phyloP scores from a whole-genome alignment of 257 asterid genomes.

The Avicennia marina region DNA sequence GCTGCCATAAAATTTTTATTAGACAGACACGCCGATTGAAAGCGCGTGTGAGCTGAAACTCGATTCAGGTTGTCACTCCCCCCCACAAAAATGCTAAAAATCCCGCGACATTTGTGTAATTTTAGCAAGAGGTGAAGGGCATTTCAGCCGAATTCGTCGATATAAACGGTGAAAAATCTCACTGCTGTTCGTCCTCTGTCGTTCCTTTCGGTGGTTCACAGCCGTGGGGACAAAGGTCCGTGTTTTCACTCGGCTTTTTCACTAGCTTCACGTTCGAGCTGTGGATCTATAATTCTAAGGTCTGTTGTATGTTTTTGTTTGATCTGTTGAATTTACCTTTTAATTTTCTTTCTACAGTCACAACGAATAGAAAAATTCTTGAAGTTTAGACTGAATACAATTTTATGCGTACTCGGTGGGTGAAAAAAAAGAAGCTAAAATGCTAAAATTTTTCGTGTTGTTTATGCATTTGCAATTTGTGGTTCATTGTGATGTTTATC shows the following conservation, averaged over 20 bases:
- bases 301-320: not conserved
- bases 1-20: no score
- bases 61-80: no score
- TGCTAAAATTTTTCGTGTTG: not conserved
- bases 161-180: conserved; percentile 29
- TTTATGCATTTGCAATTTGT: conserved; percentile 8
- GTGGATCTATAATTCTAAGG: conserved; percentile 42
- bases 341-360: conserved; percentile 2
- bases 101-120: conserved; percentile 33
- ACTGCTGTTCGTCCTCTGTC: conserved; percentile 25
- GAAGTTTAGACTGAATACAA: not conserved
- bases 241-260: conserved; percentile 21
- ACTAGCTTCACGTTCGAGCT: conserved; percentile 16
- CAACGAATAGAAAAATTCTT: not conserved
- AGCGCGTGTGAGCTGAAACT: no score
- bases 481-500: conserved; percentile 11
- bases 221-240: conserved; percentile 47
- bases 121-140: conserved; percentile 23
- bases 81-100: no score
- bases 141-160: not conserved
- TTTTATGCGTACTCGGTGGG: conserved; percentile 6
- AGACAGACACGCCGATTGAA: no score
- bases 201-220: conserved; percentile 37
- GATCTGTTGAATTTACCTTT: conserved; percentile 21
- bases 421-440: no score